phyloP scores from a whole-genome alignment of 257 asterid genomes.

The Sherardia arvensis region DNA sequence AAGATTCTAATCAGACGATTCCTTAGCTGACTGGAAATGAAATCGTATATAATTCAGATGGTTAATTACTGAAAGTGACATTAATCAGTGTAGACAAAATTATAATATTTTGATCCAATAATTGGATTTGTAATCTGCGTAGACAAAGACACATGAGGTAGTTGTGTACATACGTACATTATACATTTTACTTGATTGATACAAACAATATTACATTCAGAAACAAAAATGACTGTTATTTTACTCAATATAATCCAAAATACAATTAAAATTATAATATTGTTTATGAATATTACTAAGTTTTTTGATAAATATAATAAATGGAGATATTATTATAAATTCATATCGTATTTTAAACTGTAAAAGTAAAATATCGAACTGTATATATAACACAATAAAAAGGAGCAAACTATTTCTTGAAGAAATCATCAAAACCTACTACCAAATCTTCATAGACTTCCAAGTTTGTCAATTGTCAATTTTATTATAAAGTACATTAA shows the following conservation, averaged over 20 bases:
- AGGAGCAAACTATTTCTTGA: constrained; percentile 33
- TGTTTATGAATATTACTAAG: too few species aligned
- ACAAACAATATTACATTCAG: neutral
- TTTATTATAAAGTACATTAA: neutral
- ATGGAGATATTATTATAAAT: too few species aligned
- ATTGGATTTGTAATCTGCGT: neutral
- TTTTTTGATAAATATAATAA: too few species aligned
- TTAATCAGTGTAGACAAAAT: neutral
- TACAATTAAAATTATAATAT: too few species aligned
- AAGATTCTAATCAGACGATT: neutral
- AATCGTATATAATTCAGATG: neutral
- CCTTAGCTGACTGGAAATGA: neutral
- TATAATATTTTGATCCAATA: neutral
- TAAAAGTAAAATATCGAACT: too few species aligned
- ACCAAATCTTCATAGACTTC: constrained; percentile 30
- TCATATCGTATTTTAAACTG: too few species aligned
- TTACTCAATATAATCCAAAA: too few species aligned
- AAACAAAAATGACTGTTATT: too few species aligned
- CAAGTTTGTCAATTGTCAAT: neutral
- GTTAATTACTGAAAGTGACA: neutral
- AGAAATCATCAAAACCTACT: constrained; percentile 25
- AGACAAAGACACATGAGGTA: neutral
- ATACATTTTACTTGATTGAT: neutral
- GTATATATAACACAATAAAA: too few species aligned
- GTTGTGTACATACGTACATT: neutral